Conservation (phyloP, 2,329 filamentous ascomycete species). For the Chlorencoelia australis region DNA sequence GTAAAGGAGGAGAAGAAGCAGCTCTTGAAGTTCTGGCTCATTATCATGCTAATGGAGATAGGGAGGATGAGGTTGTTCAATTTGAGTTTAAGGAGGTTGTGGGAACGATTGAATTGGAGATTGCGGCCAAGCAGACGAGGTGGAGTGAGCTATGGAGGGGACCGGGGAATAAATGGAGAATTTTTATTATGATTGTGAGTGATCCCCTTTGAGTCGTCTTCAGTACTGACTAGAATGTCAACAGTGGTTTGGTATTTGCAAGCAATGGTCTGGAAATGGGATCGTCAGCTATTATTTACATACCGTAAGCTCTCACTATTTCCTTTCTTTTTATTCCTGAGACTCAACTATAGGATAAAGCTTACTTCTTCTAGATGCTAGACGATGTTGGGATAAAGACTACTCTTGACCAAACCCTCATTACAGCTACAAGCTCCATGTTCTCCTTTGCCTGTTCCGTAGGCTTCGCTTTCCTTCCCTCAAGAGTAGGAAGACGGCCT, state of each 20-base stretch:
- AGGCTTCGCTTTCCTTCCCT: slow-evolving; percentile 36
- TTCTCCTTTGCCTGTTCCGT: slow-evolving; percentile 32
- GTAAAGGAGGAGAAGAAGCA: slow-evolving; percentile 40
- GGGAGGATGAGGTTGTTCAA: slow-evolving; percentile 35
- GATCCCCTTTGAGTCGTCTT: no score
- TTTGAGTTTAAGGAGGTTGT: slow-evolving; percentile 28
- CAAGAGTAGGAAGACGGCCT: slow-evolving; percentile 16
- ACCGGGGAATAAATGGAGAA: slow-evolving; percentile 9
- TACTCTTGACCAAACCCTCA: slow-evolving; percentile 15
- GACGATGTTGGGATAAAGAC: slow-evolving; percentile 14
- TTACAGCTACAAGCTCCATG: slow-evolving; percentile 23
- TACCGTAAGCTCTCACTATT: slow-evolving; percentile 9
- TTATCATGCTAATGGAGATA: slow-evolving; percentile 45
- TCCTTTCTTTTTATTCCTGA: neutral
- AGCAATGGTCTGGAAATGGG: slow-evolving; percentile 17
- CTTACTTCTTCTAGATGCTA: slow-evolving; percentile 10
- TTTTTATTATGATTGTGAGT: slow-evolving; percentile 9
- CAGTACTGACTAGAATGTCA: no score
- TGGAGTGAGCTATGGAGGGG: slow-evolving; percentile 10
- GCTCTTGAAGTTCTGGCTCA: slow-evolving; percentile 40
- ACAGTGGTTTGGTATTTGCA: slow-evolving; percentile 13
- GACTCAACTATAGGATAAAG: no score
- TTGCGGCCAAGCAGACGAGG: slow-evolving; percentile 29
- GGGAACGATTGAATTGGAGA: slow-evolving; percentile 10
- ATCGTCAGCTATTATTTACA: slow-evolving; percentile 29